Conservation (phyloP, 768 basidiomycete genomes). For the Russula virescens region DNA sequence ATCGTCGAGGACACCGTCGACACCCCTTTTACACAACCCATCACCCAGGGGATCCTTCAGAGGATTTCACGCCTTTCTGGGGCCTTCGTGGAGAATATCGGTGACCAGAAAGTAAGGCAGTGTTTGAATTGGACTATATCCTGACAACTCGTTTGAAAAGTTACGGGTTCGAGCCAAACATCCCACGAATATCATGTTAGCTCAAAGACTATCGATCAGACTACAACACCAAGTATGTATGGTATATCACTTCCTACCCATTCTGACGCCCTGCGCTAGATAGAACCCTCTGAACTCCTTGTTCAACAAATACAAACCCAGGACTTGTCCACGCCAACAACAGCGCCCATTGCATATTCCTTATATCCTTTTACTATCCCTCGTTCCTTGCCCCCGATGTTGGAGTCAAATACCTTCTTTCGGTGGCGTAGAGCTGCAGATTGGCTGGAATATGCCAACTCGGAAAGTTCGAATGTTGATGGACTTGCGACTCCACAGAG, state of each 20-base stretch:
- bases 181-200: constrained; percentile 35
- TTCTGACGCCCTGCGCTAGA: constrained; percentile 14
- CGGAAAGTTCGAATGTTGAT: constrained; percentile 35
- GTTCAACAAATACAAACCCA: constrained; percentile 1
- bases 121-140: constrained; percentile 3
- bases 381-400: constrained; percentile 44
- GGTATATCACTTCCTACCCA: background rate
- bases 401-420: constrained; percentile 42
- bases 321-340: constrained; percentile 9
- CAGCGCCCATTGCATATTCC: constrained; percentile 39
- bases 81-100: constrained; percentile 53
- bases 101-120: constrained; percentile 41
- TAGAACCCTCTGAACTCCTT: constrained; percentile 12
- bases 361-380: constrained; percentile 60
- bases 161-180: constrained; percentile 51
- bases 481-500: constrained; percentile 36
- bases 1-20: constrained; percentile 33
- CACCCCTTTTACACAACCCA: constrained; percentile 41
- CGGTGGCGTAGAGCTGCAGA: constrained; percentile 58
- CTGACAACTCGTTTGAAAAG: constrained; percentile 31
- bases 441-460: constrained; percentile 42
- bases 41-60: constrained; percentile 47
- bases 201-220: constrained; percentile 49
- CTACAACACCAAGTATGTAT: constrained; percentile 39
- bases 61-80: constrained; percentile 63